Conservation (phyloP, 805 yeast genomes). For the Kodamaea nitidulidarum region DNA sequence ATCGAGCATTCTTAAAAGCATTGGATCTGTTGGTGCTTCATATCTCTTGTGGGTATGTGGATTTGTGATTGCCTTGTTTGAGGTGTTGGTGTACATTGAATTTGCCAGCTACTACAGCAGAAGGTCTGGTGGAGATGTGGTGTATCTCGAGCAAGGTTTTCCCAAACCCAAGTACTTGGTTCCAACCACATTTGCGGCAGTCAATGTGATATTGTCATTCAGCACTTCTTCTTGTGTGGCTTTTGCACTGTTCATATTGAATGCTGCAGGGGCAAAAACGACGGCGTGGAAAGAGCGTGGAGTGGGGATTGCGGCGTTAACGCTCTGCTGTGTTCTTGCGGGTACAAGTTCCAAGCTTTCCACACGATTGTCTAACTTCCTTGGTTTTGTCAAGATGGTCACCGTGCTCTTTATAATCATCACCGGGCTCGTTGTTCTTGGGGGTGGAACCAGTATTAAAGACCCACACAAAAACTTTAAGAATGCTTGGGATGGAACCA, state of each 20-base stretch:
- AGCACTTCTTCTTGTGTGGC: constrained; percentile 35
- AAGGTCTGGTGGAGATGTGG: constrained; percentile 38
- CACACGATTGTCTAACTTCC: constrained; percentile 25
- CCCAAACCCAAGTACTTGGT: constrained; percentile 32
- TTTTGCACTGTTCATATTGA: constrained; percentile 29
- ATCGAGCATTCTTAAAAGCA: constrained; percentile 47
- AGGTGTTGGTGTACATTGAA: constrained; percentile 37
- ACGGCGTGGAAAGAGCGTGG: constrained; percentile 36
- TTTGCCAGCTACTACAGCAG: constrained; percentile 36
- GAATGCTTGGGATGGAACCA: constrained; percentile 38
- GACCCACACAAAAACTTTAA: constrained; percentile 31
- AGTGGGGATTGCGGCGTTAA: constrained; percentile 29
- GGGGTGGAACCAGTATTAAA: constrained; percentile 31
- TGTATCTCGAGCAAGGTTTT: constrained; percentile 36
- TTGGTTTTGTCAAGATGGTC: constrained; percentile 34
- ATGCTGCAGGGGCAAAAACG: constrained; percentile 27
- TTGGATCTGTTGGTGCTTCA: constrained; percentile 42
- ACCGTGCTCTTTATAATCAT: constrained; percentile 30
- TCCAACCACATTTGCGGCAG: constrained; percentile 37
- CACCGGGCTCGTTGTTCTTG: constrained; percentile 34
- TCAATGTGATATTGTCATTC: constrained; percentile 34
- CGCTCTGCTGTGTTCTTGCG: constrained; percentile 19
- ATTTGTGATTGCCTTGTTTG: constrained; percentile 35
- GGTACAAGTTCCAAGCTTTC: constrained; percentile 25
- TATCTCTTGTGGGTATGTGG: constrained; percentile 44